phyloP scores from a whole-genome alignment of 2,329 filamentous ascomycete species.

The Bertia moriformis region DNA sequence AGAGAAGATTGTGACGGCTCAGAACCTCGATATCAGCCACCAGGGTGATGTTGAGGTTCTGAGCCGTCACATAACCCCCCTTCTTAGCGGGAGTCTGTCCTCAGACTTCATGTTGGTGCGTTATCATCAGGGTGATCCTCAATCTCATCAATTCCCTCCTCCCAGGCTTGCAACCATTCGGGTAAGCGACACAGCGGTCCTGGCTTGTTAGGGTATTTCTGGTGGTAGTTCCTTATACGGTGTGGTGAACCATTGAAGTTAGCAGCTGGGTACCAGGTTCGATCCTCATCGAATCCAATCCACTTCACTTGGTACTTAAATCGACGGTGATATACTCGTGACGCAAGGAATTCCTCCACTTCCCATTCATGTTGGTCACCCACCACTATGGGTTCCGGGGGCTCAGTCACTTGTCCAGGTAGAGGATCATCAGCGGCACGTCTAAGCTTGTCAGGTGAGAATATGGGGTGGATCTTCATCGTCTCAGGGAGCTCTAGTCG shows the following conservation, averaged over 20 bases:
- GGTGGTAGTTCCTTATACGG: not conserved
- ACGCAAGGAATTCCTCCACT: not conserved
- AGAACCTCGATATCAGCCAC: too few species aligned
- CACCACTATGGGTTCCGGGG: not conserved
- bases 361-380: not conserved
- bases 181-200: too few species aligned
- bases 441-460: not conserved
- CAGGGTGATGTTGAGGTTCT: too few species aligned
- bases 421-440: not conserved
- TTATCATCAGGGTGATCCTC: too few species aligned
- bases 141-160: too few species aligned
- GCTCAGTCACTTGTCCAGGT: not conserved
- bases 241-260: not conserved
- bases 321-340: not conserved
- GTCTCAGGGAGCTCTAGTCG: not conserved
- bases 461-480: not conserved
- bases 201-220: too few species aligned
- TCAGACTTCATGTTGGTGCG: too few species aligned
- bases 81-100: too few species aligned
- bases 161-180: too few species aligned
- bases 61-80: too few species aligned
- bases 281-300: not conserved
- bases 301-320: not conserved
- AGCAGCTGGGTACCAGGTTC: not conserved
- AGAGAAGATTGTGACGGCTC: too few species aligned